phyloP scores from a whole-genome alignment of 768 basidiomycete species.

The Suillus subalutaceus region DNA sequence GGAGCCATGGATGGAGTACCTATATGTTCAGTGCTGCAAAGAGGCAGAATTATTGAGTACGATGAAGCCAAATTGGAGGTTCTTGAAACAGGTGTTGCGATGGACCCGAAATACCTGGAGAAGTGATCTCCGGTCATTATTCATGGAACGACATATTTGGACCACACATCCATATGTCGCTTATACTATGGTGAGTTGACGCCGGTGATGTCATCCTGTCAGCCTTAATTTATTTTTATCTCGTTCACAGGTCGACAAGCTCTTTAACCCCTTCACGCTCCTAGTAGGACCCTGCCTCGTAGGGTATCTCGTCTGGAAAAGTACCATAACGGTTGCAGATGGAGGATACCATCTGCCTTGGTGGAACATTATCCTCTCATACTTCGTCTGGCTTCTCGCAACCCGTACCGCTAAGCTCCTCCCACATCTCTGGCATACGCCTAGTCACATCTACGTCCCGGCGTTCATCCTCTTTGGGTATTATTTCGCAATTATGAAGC shows the following conservation, averaged over 20 bases:
- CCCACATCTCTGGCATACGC: slow-evolving; percentile 79
- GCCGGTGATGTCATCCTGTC: not conserved
- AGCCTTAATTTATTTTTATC: not conserved
- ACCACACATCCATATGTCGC: slow-evolving; percentile 75
- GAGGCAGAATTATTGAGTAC: slow-evolving; percentile 87
- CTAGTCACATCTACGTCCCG: slow-evolving; percentile 80
- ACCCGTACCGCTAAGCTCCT: slow-evolving; percentile 77
- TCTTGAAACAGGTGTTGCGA: slow-evolving; percentile 89
- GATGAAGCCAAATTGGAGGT: slow-evolving; percentile 97
- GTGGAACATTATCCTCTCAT: slow-evolving; percentile 77
- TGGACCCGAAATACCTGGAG: slow-evolving; percentile 97
- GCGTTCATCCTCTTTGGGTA: slow-evolving; percentile 90
- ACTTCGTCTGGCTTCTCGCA: slow-evolving; percentile 70
- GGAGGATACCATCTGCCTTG: slow-evolving; percentile 83
- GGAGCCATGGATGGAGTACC: slow-evolving; percentile 93
- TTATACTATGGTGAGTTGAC: slow-evolving; percentile 73
- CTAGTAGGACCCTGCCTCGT: slow-evolving; percentile 85
- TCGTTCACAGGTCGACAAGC: slow-evolving; percentile 69
- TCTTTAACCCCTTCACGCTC: slow-evolving; percentile 86
- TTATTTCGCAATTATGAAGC: slow-evolving; percentile 93
- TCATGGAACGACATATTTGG: slow-evolving; percentile 89
- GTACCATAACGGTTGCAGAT: slow-evolving; percentile 62
- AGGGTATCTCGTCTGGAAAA: slow-evolving; percentile 75
- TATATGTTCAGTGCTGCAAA: slow-evolving; percentile 86
- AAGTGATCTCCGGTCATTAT: slow-evolving; percentile 84